Evolutionary conservation across 2,329 filamentous ascomycete genomes (phyloP).

Genomic region (Fusarium equiseti): DNA sequence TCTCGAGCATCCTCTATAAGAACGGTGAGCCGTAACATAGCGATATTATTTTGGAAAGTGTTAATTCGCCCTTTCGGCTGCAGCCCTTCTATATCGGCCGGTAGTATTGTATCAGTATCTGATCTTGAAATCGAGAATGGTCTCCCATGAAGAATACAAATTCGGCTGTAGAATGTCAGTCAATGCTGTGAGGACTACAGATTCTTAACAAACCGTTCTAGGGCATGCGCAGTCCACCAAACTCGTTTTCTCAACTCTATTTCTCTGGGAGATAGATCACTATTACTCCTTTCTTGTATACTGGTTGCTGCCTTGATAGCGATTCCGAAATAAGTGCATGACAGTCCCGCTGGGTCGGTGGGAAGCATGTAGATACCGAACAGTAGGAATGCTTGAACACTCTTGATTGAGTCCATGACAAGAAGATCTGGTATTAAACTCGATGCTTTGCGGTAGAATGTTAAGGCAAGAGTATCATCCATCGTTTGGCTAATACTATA

Average conservation of each 20-base stretch:
- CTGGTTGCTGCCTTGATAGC: constrained; percentile 38
- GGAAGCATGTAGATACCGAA: constrained; percentile 41
- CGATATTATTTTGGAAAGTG: constrained; percentile 35
- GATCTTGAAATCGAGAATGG: constrained; percentile 34
- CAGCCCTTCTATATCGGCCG: constrained; percentile 30
- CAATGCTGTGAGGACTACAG: not conserved
- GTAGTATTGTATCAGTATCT: constrained; percentile 28
- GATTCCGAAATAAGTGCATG: constrained; percentile 43
- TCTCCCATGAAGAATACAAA: constrained; percentile 40
- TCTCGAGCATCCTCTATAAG: constrained; percentile 42
- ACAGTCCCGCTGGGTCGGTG: constrained; percentile 35
- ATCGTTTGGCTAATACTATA: constrained; percentile 24
- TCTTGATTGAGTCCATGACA: constrained; percentile 30
- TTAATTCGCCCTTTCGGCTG: constrained; percentile 26
- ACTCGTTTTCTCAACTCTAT: constrained; percentile 37
- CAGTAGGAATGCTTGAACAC: constrained; percentile 37
- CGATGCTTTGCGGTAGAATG: constrained; percentile 38
- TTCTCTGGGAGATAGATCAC: not conserved
- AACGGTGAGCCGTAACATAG: constrained; percentile 29
- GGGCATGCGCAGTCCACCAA: constrained; percentile 42
- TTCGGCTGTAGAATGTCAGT: constrained; percentile 31
- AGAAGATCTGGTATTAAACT: constrained; percentile 35
- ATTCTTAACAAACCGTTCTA: constrained; percentile 32
- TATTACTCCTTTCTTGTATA: constrained; percentile 22
- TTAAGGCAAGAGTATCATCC: constrained; percentile 34